A percentile compares a stretch with the other conserved stretches of the same genome.
These are phyloP conservation scores for Meripilus lineatus DNA, from an alignment of 1,284 basidiomycete genomes.

Conservation along the genomic window DNA sequence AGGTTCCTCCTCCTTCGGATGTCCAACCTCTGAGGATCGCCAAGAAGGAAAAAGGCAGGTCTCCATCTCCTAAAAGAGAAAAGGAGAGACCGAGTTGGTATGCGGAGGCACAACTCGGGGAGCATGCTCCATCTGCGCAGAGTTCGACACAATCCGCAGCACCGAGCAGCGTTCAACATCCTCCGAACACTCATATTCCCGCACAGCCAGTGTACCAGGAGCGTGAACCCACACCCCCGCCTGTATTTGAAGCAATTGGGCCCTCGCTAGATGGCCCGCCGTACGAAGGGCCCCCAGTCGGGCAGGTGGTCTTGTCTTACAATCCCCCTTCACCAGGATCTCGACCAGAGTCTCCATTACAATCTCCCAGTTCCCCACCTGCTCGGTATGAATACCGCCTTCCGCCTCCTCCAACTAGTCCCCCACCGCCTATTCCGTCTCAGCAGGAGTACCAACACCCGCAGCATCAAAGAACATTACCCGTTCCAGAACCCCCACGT, in stretches of 20 bases:
- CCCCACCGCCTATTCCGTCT: no score
- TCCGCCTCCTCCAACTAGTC: no score
- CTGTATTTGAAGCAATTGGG: constrained; percentile 37
- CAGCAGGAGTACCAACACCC: no score
- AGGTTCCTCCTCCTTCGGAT: constrained; percentile 9
- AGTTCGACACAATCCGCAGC: no score
- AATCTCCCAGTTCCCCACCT: constrained; percentile 6
- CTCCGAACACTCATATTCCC: no score
- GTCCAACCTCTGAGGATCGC: constrained; percentile 24
- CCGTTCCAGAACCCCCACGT: constrained; percentile 7
- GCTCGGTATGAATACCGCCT: background rate
- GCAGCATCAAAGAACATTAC: no score
- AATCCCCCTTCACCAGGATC: constrained; percentile 26
- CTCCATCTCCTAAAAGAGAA: constrained; percentile 11
- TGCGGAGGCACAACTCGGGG: constrained; percentile 20
- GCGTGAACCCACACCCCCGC: constrained; percentile 31
- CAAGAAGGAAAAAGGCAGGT: constrained; percentile 20
- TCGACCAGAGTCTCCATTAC: constrained; percentile 26
- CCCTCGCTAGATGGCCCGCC: constrained; percentile 37
- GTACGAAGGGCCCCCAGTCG: constrained; percentile 24
- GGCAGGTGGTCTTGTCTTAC: constrained; percentile 21
- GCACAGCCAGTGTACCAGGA: constrained; percentile 7
- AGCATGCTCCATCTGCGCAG: constrained; percentile 4
- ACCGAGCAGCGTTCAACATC: no score
- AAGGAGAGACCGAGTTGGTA: constrained; percentile 31